Conservation (phyloP, 225 moss, liverwort and hornwort genomes). For the Bryum argenteum region DNA sequence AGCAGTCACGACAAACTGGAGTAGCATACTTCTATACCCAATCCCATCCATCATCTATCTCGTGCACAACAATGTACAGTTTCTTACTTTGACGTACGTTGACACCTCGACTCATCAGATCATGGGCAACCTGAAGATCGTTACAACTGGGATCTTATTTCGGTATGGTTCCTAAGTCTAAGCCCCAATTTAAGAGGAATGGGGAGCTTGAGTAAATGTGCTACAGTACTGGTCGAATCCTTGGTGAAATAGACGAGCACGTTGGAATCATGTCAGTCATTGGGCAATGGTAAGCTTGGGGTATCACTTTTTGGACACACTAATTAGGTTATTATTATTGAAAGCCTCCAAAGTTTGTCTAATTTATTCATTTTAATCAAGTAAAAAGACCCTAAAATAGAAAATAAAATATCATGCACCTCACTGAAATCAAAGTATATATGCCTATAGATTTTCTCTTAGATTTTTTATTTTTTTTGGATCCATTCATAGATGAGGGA, state of each 20-base stretch:
- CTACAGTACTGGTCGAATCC: not conserved
- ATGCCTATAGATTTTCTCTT: too few relatives aligned
- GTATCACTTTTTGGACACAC: too few relatives aligned
- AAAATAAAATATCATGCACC: too few relatives aligned
- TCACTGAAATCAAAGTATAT: too few relatives aligned
- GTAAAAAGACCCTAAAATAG: too few relatives aligned
- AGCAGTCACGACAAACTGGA: constrained; percentile 67
- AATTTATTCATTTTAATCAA: too few relatives aligned
- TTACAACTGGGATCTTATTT: constrained; percentile 85
- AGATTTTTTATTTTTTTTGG: too few relatives aligned
- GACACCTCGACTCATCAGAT: constrained; percentile 98
- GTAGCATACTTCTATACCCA: constrained; percentile 61
- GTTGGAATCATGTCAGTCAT: not conserved
- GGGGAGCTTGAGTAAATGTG: not conserved
- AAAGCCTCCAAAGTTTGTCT: too few relatives aligned
- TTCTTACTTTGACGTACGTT: constrained; percentile 81
- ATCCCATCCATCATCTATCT: constrained; percentile 91
- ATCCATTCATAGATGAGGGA: too few relatives aligned
- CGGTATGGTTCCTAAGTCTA: constrained; percentile 42
- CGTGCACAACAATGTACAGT: constrained; percentile 86
- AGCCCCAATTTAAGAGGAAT: not conserved
- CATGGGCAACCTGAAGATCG: constrained; percentile 91
- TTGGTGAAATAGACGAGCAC: not conserved
- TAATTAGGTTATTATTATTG: too few relatives aligned
- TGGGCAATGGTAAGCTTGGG: too few relatives aligned